phyloP scores from a whole-genome alignment of 768 basidiomycete genomes.

The Coprinopsis strossmayeri region DNA sequence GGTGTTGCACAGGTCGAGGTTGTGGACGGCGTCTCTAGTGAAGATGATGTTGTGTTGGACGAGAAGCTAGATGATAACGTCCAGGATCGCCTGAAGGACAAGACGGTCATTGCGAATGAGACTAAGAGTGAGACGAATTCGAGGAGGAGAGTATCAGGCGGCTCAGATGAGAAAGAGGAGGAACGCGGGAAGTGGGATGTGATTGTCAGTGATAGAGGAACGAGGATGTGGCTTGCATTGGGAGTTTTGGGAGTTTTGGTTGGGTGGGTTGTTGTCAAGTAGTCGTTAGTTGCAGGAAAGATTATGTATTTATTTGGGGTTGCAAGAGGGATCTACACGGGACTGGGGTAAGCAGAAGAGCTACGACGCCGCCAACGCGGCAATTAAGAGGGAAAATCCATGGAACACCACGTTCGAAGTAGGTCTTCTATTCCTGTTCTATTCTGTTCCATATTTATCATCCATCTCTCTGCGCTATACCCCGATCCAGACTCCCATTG shows the following conservation, averaged over 20 bases:
- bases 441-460: background rate
- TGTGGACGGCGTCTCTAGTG: constrained; percentile 9
- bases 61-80: background rate
- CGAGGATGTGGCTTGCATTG: background rate
- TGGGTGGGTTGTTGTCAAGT: background rate
- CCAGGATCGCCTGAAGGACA: background rate
- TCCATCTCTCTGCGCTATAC: background rate
- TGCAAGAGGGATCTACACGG: too few species aligned
- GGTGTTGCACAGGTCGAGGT: constrained; percentile 84
- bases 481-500: constrained; percentile 29
- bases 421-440: background rate
- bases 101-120: too few species aligned
- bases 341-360: too few species aligned
- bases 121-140: too few species aligned
- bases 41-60: background rate
- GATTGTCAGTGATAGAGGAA: background rate
- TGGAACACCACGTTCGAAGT: constrained; percentile 62
- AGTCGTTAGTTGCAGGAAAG: too few species aligned
- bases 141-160: too few species aligned
- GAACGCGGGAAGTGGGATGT: background rate
- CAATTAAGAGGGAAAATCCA: constrained; percentile 38
- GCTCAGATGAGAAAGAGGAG: background rate
- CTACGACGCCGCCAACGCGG: too few species aligned
- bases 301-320: too few species aligned
- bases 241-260: background rate